phyloP scores from a whole-genome alignment of 768 basidiomycete genomes.

The Omphalotus guepiniiformis region DNA sequence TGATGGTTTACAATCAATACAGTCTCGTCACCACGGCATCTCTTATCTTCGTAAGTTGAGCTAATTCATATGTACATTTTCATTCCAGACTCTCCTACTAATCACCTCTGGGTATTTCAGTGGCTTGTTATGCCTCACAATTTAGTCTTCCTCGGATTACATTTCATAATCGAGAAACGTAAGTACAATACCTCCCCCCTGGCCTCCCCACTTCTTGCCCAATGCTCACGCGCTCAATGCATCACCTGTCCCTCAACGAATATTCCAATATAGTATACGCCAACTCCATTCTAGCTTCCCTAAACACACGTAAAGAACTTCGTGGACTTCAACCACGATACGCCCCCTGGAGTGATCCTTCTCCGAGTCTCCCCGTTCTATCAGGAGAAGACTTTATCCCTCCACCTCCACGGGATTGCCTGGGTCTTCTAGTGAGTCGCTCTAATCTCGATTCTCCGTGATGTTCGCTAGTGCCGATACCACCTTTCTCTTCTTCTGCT shows the following conservation, averaged over 20 bases:
- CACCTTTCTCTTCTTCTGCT: background rate
- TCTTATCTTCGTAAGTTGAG: constrained; percentile 34
- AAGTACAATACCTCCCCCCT: constrained; percentile 11
- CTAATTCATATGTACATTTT: background rate
- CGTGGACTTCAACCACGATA: constrained; percentile 10
- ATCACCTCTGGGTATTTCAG: constrained; percentile 14
- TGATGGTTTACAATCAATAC: no score
- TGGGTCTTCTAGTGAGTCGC: background rate
- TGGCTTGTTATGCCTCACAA: constrained; percentile 42
- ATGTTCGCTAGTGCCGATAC: background rate
- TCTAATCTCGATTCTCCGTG: background rate
- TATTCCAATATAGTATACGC: constrained; percentile 26
- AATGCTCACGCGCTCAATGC: background rate
- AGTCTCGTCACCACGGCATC: constrained; percentile 39
- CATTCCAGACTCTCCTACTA: background rate
- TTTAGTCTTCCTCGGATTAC: constrained; percentile 41
- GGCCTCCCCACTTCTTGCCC: background rate
- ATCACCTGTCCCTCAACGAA: background rate
- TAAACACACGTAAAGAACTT: constrained; percentile 27
- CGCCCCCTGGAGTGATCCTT: constrained; percentile 5
- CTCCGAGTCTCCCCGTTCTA: constrained; percentile 2
- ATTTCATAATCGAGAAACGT: constrained; percentile 47
- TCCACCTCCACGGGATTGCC: background rate
- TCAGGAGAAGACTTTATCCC: constrained; percentile 2
- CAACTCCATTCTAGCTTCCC: constrained; percentile 30